These are phyloP conservation scores for Taphrina sp. DNA, from an alignment of 1,139 yeast species.

Conservation along the genomic window DNA sequence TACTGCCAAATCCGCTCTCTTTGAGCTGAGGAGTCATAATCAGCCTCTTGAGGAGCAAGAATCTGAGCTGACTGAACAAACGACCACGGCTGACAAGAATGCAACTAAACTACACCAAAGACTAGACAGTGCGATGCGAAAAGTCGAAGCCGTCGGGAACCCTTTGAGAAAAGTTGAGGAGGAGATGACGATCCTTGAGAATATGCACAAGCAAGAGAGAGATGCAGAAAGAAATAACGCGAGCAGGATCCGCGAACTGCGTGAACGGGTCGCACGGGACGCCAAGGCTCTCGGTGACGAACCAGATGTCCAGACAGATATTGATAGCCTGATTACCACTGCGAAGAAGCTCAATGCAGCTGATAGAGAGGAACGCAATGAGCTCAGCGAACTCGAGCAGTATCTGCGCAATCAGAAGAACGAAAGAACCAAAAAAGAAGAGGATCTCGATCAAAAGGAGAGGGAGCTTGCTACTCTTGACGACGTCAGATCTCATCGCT, in stretches of 20 bases:
- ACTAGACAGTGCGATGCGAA: conserved; percentile 7
- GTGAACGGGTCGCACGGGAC: conserved; percentile 41
- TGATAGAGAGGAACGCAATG: conserved; percentile 39
- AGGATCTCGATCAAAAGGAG: conserved; percentile 9
- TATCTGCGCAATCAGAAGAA: conserved; percentile 40
- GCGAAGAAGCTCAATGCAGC: conserved; percentile 49
- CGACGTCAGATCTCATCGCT: conserved; percentile 19
- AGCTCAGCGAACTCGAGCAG: conserved; percentile 42
- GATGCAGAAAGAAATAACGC: conserved; percentile 16
- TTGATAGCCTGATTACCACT: conserved; percentile 55
- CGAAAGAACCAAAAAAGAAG: conserved; percentile 13
- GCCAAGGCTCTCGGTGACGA: conserved; percentile 43
- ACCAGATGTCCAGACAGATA: conserved; percentile 52
- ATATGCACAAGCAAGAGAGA: conserved; percentile 18
- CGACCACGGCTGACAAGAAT: conserved; percentile 14
- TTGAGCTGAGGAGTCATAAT: conserved; percentile 44
- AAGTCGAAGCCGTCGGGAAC: not conserved
- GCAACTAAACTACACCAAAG: conserved; percentile 5
- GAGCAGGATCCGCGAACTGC: conserved; percentile 41
- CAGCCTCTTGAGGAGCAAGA: conserved; percentile 29
- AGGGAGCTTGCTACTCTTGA: conserved; percentile 18
- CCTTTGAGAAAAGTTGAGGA: conserved; percentile 15
- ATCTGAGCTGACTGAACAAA: conserved; percentile 16
- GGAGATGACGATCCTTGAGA: not conserved
- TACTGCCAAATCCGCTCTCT: conserved; percentile 50